Percentiles rank a stretch among this genome's conserved stretches.
Evolutionary conservation across 306 rosid genomes (phyloP).

Genomic region (Pterocarpus macrocarpus): DNA sequence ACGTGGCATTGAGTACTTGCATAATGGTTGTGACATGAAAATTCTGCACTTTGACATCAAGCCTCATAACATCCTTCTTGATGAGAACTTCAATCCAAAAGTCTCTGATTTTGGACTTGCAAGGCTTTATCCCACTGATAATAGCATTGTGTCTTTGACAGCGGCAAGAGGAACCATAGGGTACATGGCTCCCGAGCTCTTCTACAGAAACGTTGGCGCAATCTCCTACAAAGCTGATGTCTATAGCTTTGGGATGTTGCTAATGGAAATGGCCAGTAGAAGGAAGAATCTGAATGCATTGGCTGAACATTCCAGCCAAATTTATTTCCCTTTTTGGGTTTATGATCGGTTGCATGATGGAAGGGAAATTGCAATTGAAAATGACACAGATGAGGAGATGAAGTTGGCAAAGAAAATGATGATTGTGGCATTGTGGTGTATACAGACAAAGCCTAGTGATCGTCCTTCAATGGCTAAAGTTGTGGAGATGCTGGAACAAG

Average conservation of each 20-base stretch:
- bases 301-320: slow-evolving; percentile 42
- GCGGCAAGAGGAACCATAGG: slow-evolving; percentile 54
- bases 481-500: slow-evolving; percentile 41
- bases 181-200: slow-evolving; percentile 47
- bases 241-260: slow-evolving; percentile 54
- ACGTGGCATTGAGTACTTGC: slow-evolving; percentile 47
- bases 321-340: slow-evolving; percentile 48
- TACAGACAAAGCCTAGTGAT: slow-evolving; percentile 40
- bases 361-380: background rate
- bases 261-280: slow-evolving; percentile 45
- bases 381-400: slow-evolving; percentile 30
- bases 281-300: slow-evolving; percentile 40
- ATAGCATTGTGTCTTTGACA: slow-evolving; percentile 37
- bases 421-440: slow-evolving; percentile 51
- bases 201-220: slow-evolving; percentile 36
- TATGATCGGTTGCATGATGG: slow-evolving; percentile 31
- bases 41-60: slow-evolving; percentile 53
- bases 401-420: slow-evolving; percentile 42
- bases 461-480: slow-evolving; percentile 52
- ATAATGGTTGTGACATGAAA: slow-evolving; percentile 47
- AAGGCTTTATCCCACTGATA: slow-evolving; percentile 34
- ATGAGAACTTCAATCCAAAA: slow-evolving; percentile 43
- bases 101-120: slow-evolving; percentile 54
- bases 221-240: slow-evolving; percentile 50
- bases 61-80: slow-evolving; percentile 49